A percentile compares a stretch with the other conserved stretches of the same genome.
Evolutionary conservation across 805 yeast species (phyloP).

Genomic region (Wickerhamomyces hampshirensis): DNA sequence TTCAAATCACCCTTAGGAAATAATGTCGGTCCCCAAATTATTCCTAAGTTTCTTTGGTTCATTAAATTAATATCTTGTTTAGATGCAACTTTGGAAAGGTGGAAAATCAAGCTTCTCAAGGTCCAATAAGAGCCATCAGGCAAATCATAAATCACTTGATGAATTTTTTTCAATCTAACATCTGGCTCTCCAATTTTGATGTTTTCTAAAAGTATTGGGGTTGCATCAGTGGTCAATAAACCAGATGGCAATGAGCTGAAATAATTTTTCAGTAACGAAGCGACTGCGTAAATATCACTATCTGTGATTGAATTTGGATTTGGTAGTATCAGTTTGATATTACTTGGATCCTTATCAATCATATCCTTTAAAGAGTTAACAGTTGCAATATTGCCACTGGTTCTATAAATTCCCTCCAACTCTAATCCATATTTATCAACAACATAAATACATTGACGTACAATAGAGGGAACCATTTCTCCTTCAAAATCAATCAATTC

Average conservation of each 20-base stretch:
- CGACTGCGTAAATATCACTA: constrained; percentile 83
- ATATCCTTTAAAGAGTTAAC: constrained; percentile 68
- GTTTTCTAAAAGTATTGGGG: constrained; percentile 60
- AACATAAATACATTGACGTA: constrained; percentile 80
- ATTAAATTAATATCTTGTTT: constrained; percentile 67
- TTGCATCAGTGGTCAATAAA: constrained; percentile 60
- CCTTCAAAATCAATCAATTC: constrained; percentile 74
- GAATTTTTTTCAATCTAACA: constrained; percentile 68
- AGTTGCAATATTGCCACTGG: constrained; percentile 72
- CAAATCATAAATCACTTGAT: constrained; percentile 79
- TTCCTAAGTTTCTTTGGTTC: constrained; percentile 76
- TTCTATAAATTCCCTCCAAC: constrained; percentile 85
- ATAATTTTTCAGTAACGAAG: constrained; percentile 78
- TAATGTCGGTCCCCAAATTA: constrained; percentile 93
- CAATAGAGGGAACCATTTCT: constrained; percentile 88
- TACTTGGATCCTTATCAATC: constrained; percentile 73
- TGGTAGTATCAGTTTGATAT: constrained; percentile 48
- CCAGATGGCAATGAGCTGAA: constrained; percentile 87
- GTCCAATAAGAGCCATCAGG: constrained; percentile 97
- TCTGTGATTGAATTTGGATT: constrained; percentile 58
- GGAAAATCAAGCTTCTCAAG: constrained; percentile 77
- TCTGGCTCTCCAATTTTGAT: constrained; percentile 61
- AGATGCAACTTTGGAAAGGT: constrained; percentile 67
- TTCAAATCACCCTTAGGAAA: constrained; percentile 64
- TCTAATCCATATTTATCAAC: constrained; percentile 82